Conservation (phyloP, 148 eudicot species). For the Rhododendron henanense region DNA sequence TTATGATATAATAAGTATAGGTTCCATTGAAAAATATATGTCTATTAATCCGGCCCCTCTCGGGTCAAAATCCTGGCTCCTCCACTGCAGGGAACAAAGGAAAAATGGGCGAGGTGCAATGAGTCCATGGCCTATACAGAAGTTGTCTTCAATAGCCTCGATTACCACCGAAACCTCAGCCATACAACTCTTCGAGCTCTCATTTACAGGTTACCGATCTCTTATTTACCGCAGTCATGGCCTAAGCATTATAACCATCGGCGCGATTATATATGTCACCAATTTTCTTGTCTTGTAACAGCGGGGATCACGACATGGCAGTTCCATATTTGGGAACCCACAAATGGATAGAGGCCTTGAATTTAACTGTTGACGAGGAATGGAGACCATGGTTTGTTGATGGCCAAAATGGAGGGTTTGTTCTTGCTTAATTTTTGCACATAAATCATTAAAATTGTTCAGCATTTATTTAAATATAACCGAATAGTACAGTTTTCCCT, state of each 20-base stretch:
- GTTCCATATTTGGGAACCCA: slow-evolving; percentile 20
- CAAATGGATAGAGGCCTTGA: slow-evolving; percentile 14
- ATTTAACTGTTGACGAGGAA: slow-evolving; percentile 8
- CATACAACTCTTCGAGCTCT: slow-evolving; percentile 25
- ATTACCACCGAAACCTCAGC: slow-evolving; percentile 25
- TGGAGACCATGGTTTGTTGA: slow-evolving; percentile 34
- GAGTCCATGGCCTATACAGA: slow-evolving; percentile 17
- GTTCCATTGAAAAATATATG: no score
- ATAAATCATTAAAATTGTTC: no score
- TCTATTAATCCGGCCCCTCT: no score
- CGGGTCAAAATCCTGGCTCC: no score
- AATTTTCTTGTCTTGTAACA: slow-evolving; percentile 1
- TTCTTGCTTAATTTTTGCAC: not conserved
- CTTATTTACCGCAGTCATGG: no score
- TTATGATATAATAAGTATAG: no score
- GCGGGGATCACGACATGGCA: slow-evolving; percentile 31
- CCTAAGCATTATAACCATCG: no score
- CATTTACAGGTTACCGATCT: slow-evolving; percentile 32
- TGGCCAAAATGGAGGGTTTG: slow-evolving; percentile 23
- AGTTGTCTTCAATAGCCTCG: slow-evolving; percentile 16
- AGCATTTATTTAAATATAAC: no score
- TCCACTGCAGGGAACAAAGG: slow-evolving; percentile 25
- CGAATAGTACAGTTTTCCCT: no score
- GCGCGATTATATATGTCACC: not conserved
- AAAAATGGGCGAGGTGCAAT: slow-evolving; percentile 41